Percentiles rank a stretch among this genome's conserved stretches.
Conservation (phyloP, 768 basidiomycete species). For the Myochromella boudieri region DNA sequence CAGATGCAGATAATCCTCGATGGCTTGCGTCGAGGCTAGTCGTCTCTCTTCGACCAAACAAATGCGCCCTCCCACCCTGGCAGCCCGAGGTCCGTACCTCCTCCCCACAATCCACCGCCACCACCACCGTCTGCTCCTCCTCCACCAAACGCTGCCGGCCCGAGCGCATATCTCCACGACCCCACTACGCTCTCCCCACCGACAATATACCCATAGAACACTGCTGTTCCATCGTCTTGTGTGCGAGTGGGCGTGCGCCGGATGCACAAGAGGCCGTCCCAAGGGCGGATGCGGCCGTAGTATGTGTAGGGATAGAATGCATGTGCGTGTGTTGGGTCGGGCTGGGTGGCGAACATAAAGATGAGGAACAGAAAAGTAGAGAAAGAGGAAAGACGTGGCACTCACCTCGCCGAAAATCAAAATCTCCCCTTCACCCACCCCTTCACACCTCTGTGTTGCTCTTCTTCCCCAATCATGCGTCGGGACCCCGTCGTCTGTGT, state of each 20-base stretch:
- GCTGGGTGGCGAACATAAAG: no score
- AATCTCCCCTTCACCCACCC: background rate
- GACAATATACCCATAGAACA: slow-evolving; percentile 74
- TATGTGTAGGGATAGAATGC: background rate
- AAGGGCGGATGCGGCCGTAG: background rate
- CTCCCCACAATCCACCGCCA: no score
- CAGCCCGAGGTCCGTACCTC: slow-evolving; percentile 38
- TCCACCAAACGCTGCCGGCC: no score
- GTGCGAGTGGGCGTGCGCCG: background rate
- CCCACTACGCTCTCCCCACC: slow-evolving; percentile 68
- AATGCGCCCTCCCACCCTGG: slow-evolving; percentile 68
- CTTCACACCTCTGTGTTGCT: background rate
- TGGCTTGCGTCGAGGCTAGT: slow-evolving; percentile 1
- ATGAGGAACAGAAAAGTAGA: no score
- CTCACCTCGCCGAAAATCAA: background rate
- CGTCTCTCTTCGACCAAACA: slow-evolving; percentile 50
- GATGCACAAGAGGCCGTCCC: background rate
- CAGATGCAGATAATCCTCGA: no score
- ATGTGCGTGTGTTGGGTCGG: background rate
- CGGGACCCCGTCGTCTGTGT: slow-evolving; percentile 1
- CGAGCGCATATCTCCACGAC: slow-evolving; percentile 53
- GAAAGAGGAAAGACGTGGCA: no score
- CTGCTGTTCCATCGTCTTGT: slow-evolving; percentile 17
- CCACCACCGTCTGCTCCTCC: no score
- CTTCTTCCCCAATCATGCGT: no score